Evolutionary conservation across 495 filamentous ascomycete genomes (phyloP).

Genomic region (Talaromyces wortmannii): DNA sequence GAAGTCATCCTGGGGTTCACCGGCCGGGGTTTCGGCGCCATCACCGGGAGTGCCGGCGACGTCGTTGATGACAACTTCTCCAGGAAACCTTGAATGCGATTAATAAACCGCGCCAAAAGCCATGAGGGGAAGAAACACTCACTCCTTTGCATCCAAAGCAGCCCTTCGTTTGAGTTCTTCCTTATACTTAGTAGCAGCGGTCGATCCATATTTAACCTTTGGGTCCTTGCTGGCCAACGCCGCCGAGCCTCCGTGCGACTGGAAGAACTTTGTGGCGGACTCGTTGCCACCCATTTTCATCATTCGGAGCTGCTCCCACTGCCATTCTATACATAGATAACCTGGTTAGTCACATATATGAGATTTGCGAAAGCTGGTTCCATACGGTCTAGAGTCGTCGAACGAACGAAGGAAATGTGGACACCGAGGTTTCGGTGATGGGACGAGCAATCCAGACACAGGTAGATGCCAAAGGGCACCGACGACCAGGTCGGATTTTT

Average conservation of each 20-base stretch:
- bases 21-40: constrained; percentile 62
- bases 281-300: constrained; percentile 99
- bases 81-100: constrained; percentile 58
- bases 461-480: constrained; percentile 93
- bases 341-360: background rate
- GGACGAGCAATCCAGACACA: constrained; percentile 94
- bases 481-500: constrained; percentile 99
- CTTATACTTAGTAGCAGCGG: constrained; percentile 89
- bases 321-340: constrained; percentile 67
- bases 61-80: constrained; percentile 82
- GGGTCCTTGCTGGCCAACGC: constrained; percentile 91
- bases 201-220: constrained; percentile 93
- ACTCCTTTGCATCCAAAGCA: constrained; percentile 76
- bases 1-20: constrained; percentile 85
- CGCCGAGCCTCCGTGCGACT: constrained; percentile 87
- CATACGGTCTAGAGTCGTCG: constrained; percentile 97
- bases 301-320: constrained; percentile 95
- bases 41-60: constrained; percentile 51
- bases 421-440: constrained; percentile 89
- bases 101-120: constrained; percentile 8
- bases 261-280: constrained; percentile 96
- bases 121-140: constrained; percentile 8
- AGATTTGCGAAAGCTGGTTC: constrained; percentile 5
- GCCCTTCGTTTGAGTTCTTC: constrained; percentile 84
- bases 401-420: constrained; percentile 96